These are phyloP conservation scores for Syncephalastrum sp. DNA, from an alignment of 371 early-diverging fungal species.

Conservation along the genomic window DNA sequence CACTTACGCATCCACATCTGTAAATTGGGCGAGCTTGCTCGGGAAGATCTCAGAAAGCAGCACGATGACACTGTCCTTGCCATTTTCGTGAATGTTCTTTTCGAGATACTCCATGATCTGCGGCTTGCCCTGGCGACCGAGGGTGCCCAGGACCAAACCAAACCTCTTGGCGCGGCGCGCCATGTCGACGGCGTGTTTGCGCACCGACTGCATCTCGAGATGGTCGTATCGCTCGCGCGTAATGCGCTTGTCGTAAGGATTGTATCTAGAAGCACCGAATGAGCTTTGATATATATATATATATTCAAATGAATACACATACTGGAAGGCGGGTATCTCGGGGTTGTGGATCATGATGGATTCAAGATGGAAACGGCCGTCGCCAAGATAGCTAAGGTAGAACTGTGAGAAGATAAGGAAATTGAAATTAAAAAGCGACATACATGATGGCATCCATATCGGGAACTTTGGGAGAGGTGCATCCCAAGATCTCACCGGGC, in stretches of 20 bases:
- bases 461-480: constrained; percentile 92
- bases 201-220: constrained; percentile 83
- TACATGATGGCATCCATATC: constrained; percentile 73
- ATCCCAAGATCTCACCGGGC: constrained; percentile 99
- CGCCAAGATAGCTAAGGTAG: constrained; percentile 77
- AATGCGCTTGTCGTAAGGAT: constrained; percentile 94
- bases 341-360: constrained; percentile 99
- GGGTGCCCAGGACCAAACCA: constrained; percentile 94
- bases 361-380: constrained; percentile 99
- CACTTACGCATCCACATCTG: constrained; percentile 82
- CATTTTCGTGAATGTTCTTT: constrained; percentile 56
- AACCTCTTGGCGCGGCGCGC: constrained; percentile 76
- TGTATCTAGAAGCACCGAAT: constrained; percentile 63
- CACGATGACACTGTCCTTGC: constrained; percentile 73
- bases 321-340: constrained; percentile 82
- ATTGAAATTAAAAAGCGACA: constrained; percentile 15
- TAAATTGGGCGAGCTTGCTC: constrained; percentile 84
- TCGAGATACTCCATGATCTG: constrained; percentile 87
- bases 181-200: constrained; percentile 79
- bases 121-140: constrained; percentile 98
- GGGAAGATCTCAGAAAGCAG: constrained; percentile 95
- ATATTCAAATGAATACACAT: constrained; percentile 12
- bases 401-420: constrained; percentile 4
- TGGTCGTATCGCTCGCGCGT: constrained; percentile 96
- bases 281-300: no score